Conservation (phyloP, 768 basidiomycete genomes). For the Sporobolomyces roseus region DNA sequence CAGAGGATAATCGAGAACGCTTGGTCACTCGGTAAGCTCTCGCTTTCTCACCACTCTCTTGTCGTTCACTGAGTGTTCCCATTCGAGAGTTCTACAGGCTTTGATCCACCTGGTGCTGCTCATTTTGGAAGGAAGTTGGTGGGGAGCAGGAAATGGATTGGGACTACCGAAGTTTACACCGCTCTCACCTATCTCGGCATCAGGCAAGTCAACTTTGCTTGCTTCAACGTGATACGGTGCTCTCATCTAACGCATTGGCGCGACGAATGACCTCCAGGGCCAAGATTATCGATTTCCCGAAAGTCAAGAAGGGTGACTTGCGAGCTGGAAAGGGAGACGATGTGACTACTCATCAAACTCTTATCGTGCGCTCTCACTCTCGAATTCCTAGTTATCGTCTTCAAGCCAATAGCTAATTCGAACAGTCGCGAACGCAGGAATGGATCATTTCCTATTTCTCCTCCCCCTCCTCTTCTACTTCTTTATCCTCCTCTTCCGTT, state of each 20-base stretch:
- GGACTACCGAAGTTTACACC: conserved; percentile 44
- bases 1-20: conserved; percentile 40
- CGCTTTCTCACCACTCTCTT: not conserved
- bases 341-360: conserved; percentile 19
- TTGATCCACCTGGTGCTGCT: conserved; percentile 34
- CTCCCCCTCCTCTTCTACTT: conserved; percentile 15
- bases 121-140: conserved; percentile 40
- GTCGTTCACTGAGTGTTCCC: not conserved
- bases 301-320: not conserved
- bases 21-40: conserved; percentile 32
- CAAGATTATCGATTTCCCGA: conserved; percentile 42
- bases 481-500: conserved; percentile 3
- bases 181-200: conserved; percentile 40
- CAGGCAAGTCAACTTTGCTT: conserved; percentile 8
- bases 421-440: conserved; percentile 17
- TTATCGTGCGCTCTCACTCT: conserved; percentile 15
- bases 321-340: not conserved
- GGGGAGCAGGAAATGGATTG: conserved; percentile 41
- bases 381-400: not conserved
- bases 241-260: too few relatives aligned
- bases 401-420: not conserved
- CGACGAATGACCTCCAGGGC: conserved; percentile 21
- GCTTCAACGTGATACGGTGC: too few relatives aligned
- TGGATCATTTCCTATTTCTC: conserved; percentile 43
- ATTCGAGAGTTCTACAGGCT: conserved; percentile 16